A percentile compares a stretch with the other conserved stretches of the same genome.
Evolutionary conservation across 2,329 filamentous ascomycete species (phyloP).

Genomic region (Colletotrichum sp.): DNA sequence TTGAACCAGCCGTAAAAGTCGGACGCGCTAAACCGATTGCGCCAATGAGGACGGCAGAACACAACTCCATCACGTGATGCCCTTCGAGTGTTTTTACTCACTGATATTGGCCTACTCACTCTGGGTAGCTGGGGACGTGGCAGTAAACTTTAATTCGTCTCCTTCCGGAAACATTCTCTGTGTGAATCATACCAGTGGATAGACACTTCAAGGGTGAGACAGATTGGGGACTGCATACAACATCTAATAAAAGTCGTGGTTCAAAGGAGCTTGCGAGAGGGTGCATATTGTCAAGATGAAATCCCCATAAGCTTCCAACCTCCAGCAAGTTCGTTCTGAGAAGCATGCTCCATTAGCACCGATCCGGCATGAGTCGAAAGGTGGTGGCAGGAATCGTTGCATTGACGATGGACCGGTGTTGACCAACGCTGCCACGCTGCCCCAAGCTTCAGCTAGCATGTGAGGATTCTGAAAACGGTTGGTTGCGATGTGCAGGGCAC

Average conservation of each 20-base stretch:
- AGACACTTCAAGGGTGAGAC: not conserved
- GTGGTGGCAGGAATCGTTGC: not conserved
- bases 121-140: not conserved
- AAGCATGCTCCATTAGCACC: not conserved
- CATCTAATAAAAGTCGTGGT: not conserved
- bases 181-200: not conserved
- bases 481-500: slow-evolving; percentile 8
- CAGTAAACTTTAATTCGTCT: not conserved
- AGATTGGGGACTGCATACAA: not conserved
- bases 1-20: not conserved
- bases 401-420: not conserved
- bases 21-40: slow-evolving; percentile 14
- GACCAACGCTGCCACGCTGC: not conserved
- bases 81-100: accelerated
- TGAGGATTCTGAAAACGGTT: slow-evolving; percentile 19
- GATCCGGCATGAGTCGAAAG: not conserved
- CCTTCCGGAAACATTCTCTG: not conserved
- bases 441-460: slow-evolving; percentile 5
- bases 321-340: not conserved
- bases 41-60: not conserved
- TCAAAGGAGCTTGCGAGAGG: not conserved
- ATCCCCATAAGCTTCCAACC: not conserved
- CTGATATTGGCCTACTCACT: not conserved
- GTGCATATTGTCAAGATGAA: not conserved
- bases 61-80: not conserved